Evolutionary conservation across 371 early-diverging fungal species (phyloP).

Genomic region (Mortierella sp.): DNA sequence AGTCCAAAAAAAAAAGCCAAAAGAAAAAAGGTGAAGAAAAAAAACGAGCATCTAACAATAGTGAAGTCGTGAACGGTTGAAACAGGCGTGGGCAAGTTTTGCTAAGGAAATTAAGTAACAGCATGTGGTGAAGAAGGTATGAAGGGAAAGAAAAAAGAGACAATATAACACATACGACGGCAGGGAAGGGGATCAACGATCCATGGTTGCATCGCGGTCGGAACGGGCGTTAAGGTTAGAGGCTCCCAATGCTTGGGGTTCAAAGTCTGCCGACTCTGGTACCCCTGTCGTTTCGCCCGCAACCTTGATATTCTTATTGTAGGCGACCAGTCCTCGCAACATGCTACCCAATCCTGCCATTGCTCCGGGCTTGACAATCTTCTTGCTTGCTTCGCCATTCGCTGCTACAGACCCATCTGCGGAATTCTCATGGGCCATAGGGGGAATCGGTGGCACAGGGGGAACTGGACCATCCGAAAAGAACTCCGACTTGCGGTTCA

Average conservation of each 20-base stretch:
- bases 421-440: not conserved
- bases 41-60: not conserved
- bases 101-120: not conserved
- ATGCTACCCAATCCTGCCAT: constrained; percentile 47
- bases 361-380: constrained; percentile 36
- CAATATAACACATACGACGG: not conserved
- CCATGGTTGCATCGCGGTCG: not conserved
- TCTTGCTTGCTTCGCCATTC: constrained; percentile 16
- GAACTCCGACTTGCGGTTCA: constrained; percentile 23
- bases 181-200: not conserved
- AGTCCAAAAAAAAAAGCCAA: constrained; percentile 4
- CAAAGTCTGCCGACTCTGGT: constrained; percentile 4
- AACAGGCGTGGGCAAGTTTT: not conserved
- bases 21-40: not conserved
- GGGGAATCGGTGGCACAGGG: not conserved
- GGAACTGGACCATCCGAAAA: constrained; percentile 6
- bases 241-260: not conserved
- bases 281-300: constrained; percentile 39
- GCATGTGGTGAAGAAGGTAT: not conserved
- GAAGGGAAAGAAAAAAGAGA: not conserved
- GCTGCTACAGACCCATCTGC: not conserved
- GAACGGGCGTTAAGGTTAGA: not conserved
- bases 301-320: constrained; percentile 52
- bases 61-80: not conserved
- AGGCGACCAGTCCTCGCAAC: constrained; percentile 49